Conservation (phyloP, 305 asterid genomes). For the Petunia hybrid region DNA sequence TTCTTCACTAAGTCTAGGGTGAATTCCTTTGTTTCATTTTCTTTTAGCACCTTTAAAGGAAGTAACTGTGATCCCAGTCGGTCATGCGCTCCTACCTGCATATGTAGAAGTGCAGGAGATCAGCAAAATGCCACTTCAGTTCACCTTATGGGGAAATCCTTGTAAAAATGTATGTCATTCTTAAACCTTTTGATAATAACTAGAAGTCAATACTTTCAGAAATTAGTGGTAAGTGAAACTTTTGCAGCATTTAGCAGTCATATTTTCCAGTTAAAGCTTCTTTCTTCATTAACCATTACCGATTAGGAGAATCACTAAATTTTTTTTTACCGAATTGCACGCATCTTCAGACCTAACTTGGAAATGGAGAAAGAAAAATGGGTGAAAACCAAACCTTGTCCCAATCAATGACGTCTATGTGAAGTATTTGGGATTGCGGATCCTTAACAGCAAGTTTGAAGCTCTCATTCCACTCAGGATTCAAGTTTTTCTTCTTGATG, state of each 20-base stretch:
- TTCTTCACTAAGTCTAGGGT: constrained; percentile 75
- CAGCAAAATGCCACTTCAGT: not conserved
- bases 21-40: constrained; percentile 65
- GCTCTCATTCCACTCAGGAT: constrained; percentile 89
- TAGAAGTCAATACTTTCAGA: not conserved
- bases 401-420: constrained; percentile 76
- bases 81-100: constrained; percentile 88
- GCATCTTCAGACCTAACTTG: not conserved
- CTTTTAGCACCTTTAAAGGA: constrained; percentile 65
- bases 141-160: not conserved
- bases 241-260: not conserved
- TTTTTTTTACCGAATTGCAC: not conserved
- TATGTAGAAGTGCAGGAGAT: not conserved
- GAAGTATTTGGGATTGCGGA: constrained; percentile 75
- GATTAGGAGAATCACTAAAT: not conserved
- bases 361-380: not conserved
- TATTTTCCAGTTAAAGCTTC: not conserved
- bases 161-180: not conserved
- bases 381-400: constrained; percentile 65
- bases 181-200: not conserved
- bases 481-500: constrained; percentile 77
- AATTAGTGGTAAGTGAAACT: not conserved
- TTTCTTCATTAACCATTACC: not conserved
- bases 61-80: constrained; percentile 67
- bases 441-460: constrained; percentile 87